A percentile compares a stretch with the other conserved stretches of the same genome.
Evolutionary conservation across 1,284 basidiomycete species (phyloP).

Genomic region (Cryptococcus sp.): DNA sequence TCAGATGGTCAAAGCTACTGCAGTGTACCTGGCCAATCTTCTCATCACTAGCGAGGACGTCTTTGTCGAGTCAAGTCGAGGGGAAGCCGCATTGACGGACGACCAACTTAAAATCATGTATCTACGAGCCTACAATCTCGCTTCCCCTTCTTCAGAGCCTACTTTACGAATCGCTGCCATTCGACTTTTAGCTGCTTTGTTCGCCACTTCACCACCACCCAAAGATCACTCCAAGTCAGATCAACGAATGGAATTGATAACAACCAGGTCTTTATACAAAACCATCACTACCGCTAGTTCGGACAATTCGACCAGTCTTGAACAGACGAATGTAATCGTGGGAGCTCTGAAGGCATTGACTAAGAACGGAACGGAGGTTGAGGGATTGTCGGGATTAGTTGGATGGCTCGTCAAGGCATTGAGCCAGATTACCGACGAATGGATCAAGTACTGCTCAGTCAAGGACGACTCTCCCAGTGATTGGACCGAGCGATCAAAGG

Average conservation of each 20-base stretch:
- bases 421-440: constrained; percentile 22
- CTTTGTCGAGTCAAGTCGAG: constrained; percentile 1
- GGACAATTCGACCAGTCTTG: constrained; percentile 12
- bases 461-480: constrained; percentile 6
- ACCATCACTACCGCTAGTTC: constrained; percentile 19
- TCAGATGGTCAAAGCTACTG: constrained; percentile 27
- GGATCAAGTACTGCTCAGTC: constrained; percentile 29
- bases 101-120: constrained; percentile 29
- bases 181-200: constrained; percentile 34
- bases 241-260: constrained; percentile 22
- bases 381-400: constrained; percentile 33
- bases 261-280: constrained; percentile 24
- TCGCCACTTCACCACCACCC: constrained; percentile 27
- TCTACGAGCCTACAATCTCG: constrained; percentile 22
- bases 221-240: constrained; percentile 15
- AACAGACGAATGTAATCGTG: constrained; percentile 37
- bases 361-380: constrained; percentile 28
- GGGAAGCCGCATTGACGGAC: constrained; percentile 4
- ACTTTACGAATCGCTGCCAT: constrained; percentile 34
- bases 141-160: constrained; percentile 21
- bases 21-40: constrained; percentile 27
- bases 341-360: constrained; percentile 36
- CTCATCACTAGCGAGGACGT: constrained; percentile 20
- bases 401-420: constrained; percentile 30
- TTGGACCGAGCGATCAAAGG: constrained; percentile 3